These are phyloP conservation scores for Dipteronia sinensis DNA, from an alignment of 345 rosid species.

Conservation along the genomic window DNA sequence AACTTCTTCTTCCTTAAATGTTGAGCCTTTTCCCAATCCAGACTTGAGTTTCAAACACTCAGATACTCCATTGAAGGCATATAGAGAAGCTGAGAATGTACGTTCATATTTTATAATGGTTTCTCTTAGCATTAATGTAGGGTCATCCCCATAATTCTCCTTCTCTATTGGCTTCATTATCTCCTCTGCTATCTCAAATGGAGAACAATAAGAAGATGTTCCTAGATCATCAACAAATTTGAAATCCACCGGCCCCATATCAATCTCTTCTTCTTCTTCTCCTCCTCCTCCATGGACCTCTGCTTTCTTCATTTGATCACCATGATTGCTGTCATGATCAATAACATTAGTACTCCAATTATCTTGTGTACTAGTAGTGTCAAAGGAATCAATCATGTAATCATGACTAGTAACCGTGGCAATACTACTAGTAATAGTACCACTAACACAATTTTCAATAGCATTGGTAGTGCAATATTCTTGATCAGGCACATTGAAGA, in stretches of 20 bases:
- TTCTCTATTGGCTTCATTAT: slow-evolving; percentile 34
- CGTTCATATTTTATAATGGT: slow-evolving; percentile 39
- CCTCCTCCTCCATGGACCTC: background rate
- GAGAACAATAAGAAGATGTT: slow-evolving; percentile 20
- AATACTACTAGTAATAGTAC: background rate
- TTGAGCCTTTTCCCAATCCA: too few species aligned
- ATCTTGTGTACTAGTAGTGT: slow-evolving; percentile 9
- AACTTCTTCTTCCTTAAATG: slow-evolving; percentile 18
- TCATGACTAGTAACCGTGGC: background rate
- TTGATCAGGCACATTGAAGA: slow-evolving; percentile 20
- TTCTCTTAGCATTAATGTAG: slow-evolving; percentile 24
- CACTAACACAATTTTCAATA: background rate
- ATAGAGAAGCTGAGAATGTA: slow-evolving; percentile 50
- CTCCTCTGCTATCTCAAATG: slow-evolving; percentile 46
- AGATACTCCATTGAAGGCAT: slow-evolving; percentile 46
- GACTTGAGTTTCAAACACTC: slow-evolving; percentile 35
- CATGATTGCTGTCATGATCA: background rate
- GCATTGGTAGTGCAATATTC: slow-evolving; percentile 5
- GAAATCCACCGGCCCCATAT: slow-evolving; percentile 26
- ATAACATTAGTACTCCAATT: background rate
- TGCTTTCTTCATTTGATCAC: background rate
- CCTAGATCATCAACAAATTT: slow-evolving; percentile 20
- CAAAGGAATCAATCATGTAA: slow-evolving; percentile 16
- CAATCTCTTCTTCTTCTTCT: slow-evolving; percentile 23
- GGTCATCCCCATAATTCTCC: slow-evolving; percentile 14